Base-by-base conservation (phyloP, 2,329 filamentous ascomycete genomes). In the Aspergillus intermedius region DNA sequence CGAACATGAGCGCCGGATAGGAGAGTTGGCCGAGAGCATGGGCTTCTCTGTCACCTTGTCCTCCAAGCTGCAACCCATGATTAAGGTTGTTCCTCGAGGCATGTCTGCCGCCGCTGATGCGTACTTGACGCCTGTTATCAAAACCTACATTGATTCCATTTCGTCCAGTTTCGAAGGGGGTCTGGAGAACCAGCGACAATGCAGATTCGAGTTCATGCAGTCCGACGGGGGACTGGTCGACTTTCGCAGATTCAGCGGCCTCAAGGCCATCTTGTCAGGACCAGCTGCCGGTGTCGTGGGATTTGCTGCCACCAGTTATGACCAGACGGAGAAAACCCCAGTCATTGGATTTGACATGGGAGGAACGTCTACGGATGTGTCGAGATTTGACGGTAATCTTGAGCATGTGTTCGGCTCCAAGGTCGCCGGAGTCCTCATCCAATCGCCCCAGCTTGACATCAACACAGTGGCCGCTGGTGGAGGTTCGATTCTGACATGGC, bases 321-420 rank as follows among this genome's bases (percentile, higher is more conserved):
- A 96, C 56, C 79, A 85, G 0, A 76, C 86, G 45, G 93, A 88
- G 3, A 87, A 83, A 62, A 88, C 81, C 1, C 89, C 90, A 0
- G 87, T 96, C 3, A 95, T 96, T 60, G 91, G 91, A 0, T 96
- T 96, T 61, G 91, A 95, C 61, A 96, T 96, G 91, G 88, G 88
- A 25, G 90, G 90, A 8, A 96, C 91, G 0, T 90, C 84, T 52
- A 95, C 91, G 1, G 91, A 96, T 65, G 64, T 95, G 9, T 91
- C 87, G 37, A 77, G 91, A 46, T 95, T 91, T 60, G 87, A 86
- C 48, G 90, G 90, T 12, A 76, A 87, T 45, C 93, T 93, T 59
- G 90, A 95, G 59, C 90, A 95, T 59, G 88, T 94, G 1, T 95
- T 95, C 56, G 90, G 95, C 70, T 95, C 88, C 0, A 94, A 88